phyloP scores from a whole-genome alignment of 345 rosid genomes.

The Corchorus capsularis region DNA sequence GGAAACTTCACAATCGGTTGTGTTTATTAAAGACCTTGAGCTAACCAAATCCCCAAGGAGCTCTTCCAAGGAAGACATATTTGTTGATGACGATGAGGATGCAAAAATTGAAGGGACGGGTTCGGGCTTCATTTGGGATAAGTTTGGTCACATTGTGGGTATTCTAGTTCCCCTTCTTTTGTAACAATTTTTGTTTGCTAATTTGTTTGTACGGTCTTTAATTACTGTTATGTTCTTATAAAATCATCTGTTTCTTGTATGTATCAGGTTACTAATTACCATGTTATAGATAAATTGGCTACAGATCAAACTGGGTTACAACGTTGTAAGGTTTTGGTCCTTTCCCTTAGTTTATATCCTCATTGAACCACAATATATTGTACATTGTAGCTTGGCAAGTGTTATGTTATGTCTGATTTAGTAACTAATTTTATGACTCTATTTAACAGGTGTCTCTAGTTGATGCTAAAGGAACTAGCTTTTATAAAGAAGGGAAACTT shows the following conservation, averaged over 20 bases:
- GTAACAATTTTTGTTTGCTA: no score
- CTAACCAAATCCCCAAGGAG: constrained; percentile 45
- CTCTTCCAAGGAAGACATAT: constrained; percentile 27
- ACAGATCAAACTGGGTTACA: constrained; percentile 69
- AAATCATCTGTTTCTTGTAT: constrained; percentile 1
- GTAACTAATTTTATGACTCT: not conserved
- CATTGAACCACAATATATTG: not conserved
- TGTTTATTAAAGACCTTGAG: constrained; percentile 71
- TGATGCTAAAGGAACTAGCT: constrained; percentile 65
- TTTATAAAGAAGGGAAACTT: constrained; percentile 64
- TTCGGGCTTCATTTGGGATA: constrained; percentile 95
- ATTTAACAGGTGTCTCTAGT: constrained; percentile 54
- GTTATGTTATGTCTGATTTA: not conserved
- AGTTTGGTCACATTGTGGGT: constrained; percentile 90
- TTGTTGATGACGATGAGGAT: constrained; percentile 50
- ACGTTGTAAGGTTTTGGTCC: constrained; percentile 73
- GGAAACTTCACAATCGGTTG: constrained; percentile 80
- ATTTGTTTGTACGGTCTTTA: no score
- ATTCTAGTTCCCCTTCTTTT: constrained; percentile 10
- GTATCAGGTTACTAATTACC: constrained; percentile 82
- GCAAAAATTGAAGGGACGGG: constrained; percentile 83
- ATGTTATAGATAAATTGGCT: constrained; percentile 77
- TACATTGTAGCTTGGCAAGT: not conserved
- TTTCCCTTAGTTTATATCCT: not conserved
- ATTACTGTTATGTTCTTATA: no score